A percentile compares a stretch with the other conserved stretches of the same genome.
Evolutionary conservation across 2,329 filamentous ascomycete genomes (phyloP).

Genomic region (Penicillium polonicum): DNA sequence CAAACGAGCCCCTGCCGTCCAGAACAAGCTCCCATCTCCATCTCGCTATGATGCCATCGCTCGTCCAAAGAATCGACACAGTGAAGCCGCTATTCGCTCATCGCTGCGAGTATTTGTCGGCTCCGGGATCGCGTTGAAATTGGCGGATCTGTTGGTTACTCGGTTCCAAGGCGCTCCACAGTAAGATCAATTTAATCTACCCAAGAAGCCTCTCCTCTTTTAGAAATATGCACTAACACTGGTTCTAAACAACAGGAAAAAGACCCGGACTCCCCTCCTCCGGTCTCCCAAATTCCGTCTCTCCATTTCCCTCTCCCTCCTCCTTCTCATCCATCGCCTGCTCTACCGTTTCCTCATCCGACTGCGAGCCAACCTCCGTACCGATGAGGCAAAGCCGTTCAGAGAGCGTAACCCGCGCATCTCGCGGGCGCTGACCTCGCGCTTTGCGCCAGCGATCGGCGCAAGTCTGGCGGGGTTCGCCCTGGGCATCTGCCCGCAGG

Average conservation of each 20-base stretch:
- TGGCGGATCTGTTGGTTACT: constrained; percentile 54
- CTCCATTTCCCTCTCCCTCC: constrained; percentile 77
- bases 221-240: neutral
- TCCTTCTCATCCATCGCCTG: constrained; percentile 83
- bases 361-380: constrained; percentile 73
- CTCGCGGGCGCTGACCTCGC: constrained; percentile 72
- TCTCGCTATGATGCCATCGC: constrained; percentile 53
- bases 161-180: constrained; percentile 25
- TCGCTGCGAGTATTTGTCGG: constrained; percentile 68
- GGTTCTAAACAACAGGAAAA: constrained; percentile 28
- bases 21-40: constrained; percentile 54
- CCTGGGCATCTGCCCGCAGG: constrained; percentile 70
- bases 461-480: constrained; percentile 83
- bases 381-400: constrained; percentile 77
- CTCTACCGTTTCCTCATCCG: constrained; percentile 86
- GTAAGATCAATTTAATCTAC: constrained; percentile 18
- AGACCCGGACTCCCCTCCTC: constrained; percentile 42
- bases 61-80: constrained; percentile 61
- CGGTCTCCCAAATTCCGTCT: constrained; percentile 70
- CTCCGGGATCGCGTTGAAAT: constrained; percentile 63
- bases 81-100: constrained; percentile 67
- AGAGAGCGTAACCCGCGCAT: constrained; percentile 77
- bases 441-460: constrained; percentile 83
- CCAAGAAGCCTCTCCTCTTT: neutral
- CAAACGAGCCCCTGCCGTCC: constrained; percentile 64